Evolutionary conservation across 106 monocot species (phyloP), one percentile per base, ranked within the genome.

Genomic region (Dioscorea alata): DNA sequence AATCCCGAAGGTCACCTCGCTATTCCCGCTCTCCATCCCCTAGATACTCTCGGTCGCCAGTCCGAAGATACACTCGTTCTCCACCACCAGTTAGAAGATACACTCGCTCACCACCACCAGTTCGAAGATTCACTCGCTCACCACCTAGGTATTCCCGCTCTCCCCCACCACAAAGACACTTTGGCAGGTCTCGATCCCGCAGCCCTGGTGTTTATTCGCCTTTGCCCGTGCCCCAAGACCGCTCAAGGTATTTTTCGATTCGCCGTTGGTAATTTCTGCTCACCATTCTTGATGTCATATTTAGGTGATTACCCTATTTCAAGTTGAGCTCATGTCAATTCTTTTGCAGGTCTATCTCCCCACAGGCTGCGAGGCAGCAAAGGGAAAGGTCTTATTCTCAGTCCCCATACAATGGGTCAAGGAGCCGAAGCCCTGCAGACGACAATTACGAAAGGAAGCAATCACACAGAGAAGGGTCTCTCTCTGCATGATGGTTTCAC

Each of bases 321-420:
- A 28, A 17, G 0, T 25, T 31, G 23, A 4, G 15, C 20, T 32
- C 50, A 2, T 66, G 7, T 23, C 16, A 12, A 14, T 33, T 67
- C 60, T 14, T 58, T 20, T 8, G 23, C 69, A 90, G 82, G 74
- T 90, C 83, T 57, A 33, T 68, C 32, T 86, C 86, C 1, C 85
- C 89, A 15, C 75, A 32, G 49, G 42, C 48, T 23, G 33, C 4
- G 22, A 42, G 12, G 59, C 7, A 19, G 6, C 42, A 70, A 10
- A 25, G 56, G 22, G 66, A 57, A 51, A 51, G 74, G 28, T 72
- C 63, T 9, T 61, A 68, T 18, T 82, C 78, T 19, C 49, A 58
- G 22, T 85, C 84, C 24, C 71, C 49, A 9, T 73, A 62, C 25
- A 85, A 71, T 59, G 63, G 85, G 59, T 81, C 81, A 14, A 74